Evolutionary conservation across 2,329 filamentous ascomycete genomes (phyloP).

Genomic region (Ceratocystis harringtonii): DNA sequence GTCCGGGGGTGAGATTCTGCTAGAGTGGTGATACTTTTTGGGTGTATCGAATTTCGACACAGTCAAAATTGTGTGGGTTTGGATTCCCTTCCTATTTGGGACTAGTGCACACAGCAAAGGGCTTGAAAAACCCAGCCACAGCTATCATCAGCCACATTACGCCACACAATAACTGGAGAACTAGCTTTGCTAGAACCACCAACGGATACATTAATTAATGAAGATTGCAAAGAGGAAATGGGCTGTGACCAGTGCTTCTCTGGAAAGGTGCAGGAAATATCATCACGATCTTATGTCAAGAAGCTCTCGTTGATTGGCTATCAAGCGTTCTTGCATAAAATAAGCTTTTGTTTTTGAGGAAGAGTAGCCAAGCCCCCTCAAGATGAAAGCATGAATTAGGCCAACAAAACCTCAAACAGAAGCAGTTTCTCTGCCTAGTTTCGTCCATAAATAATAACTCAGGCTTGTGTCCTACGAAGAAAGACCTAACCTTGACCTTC

Average conservation of each 20-base stretch:
- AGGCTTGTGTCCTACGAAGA: background rate
- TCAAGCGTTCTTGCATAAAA: background rate
- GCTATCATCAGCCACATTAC: too few species aligned
- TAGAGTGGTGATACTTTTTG: conserved; percentile 16
- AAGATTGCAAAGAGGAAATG: background rate
- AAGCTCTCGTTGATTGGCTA: background rate
- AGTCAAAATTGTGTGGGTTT: conserved; percentile 16
- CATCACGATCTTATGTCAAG: too few species aligned
- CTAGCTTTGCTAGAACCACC: background rate
- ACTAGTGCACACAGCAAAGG: conserved; percentile 17
- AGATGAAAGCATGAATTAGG: background rate
- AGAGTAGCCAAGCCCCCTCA: background rate
- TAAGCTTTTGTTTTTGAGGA: background rate
- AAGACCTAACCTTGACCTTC: background rate
- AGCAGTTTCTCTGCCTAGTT: conserved; percentile 1
- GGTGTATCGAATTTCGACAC: conserved; percentile 15
- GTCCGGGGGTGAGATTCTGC: conserved; percentile 8
- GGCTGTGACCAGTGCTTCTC: too few species aligned
- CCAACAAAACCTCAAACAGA: background rate
- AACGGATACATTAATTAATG: background rate
- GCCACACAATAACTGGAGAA: background rate
- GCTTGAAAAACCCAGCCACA: conserved; percentile 15
- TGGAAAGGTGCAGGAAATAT: too few species aligned
- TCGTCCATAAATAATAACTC: background rate
- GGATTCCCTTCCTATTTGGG: conserved; percentile 12